phyloP scores from a whole-genome alignment of 768 basidiomycete genomes.

The Lactarius trivialis region DNA sequence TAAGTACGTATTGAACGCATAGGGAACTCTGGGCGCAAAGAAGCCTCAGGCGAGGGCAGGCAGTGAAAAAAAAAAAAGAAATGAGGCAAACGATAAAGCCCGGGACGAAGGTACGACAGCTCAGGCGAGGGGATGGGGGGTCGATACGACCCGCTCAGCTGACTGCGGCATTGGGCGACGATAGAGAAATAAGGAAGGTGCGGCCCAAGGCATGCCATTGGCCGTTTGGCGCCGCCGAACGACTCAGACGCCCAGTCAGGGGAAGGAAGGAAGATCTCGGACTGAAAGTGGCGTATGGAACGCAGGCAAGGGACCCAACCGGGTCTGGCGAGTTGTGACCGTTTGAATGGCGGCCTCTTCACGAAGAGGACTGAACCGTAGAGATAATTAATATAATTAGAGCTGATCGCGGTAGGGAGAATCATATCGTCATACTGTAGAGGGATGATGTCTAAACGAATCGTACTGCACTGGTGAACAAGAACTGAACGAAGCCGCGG shows the following conservation, averaged over 20 bases:
- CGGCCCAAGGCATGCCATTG: constrained; percentile 4
- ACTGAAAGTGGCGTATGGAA: constrained; percentile 17
- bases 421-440: not conserved
- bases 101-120: constrained; percentile 8
- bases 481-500: constrained; percentile 11
- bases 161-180: constrained; percentile 17
- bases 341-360: not conserved
- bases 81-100: constrained; percentile 16
- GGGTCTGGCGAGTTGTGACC: constrained; percentile 9
- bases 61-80: constrained; percentile 5
- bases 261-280: constrained; percentile 6
- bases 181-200: constrained; percentile 2
- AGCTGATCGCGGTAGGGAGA: not conserved
- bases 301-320: constrained; percentile 2
- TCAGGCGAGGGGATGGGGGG: constrained; percentile 13
- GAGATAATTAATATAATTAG: constrained; percentile 10
- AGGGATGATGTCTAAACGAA: not conserved
- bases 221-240: constrained; percentile 8
- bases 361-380: not conserved
- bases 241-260: constrained; percentile 19
- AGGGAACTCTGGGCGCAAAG: constrained; percentile 17
- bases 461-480: not conserved
- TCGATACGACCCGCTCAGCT: constrained; percentile 9
- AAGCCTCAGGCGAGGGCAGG: constrained; percentile 7
- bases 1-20: constrained; percentile 16